Base-by-base conservation (phyloP, 306 rosid species). In the Canavalia gladiata region DNA sequence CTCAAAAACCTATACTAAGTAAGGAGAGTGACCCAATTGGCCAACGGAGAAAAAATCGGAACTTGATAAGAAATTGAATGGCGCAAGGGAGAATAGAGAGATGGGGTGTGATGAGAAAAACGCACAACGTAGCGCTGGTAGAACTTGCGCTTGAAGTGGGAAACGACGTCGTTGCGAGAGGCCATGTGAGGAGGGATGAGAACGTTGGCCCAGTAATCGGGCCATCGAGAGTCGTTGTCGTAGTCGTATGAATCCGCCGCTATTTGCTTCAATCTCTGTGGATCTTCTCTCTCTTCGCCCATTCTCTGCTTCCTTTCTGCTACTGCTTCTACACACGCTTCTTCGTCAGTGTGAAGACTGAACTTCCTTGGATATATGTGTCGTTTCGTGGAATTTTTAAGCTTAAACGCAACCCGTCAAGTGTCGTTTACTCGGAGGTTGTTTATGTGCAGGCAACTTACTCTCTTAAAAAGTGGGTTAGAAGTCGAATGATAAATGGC, bases 211-310 rank as follows among this genome's bases (percentile, higher is more conserved):
- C 97, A 96, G 85, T 96, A 96, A 55, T 89, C 97, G 13, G 90
- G 89, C 99, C 98, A 96, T 80, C 91, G 86, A 0, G 92, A 70
- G 71, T 96, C 99, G 83, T 84, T 86, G 31, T 96, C 99, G 87
- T 96, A 96, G 78, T 93, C 98, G 78, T 89, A 93, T 0, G 98
- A 88, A 30, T 91, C 89, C 64, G 98, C 98, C 74, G 98, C 99
- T 1, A 80, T 67, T 58, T 80, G 84, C 97, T 93, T 96, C 86
- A 88, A 37, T 84, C 72, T 83, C 87, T 93, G 99, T 0, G 97
- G 87, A 84, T 89, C 97, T 29, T 92, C 97, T 76, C 84, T 81
- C 81, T 79, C 94, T 78, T 86, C 97, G 29, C 85, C 97, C 98
- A 93, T 93, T 69, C 25, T 58, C 41, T 25, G 9, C 33, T 29